Conservation (phyloP, 2,329 filamentous ascomycete species). For the Phialophora expanda region DNA sequence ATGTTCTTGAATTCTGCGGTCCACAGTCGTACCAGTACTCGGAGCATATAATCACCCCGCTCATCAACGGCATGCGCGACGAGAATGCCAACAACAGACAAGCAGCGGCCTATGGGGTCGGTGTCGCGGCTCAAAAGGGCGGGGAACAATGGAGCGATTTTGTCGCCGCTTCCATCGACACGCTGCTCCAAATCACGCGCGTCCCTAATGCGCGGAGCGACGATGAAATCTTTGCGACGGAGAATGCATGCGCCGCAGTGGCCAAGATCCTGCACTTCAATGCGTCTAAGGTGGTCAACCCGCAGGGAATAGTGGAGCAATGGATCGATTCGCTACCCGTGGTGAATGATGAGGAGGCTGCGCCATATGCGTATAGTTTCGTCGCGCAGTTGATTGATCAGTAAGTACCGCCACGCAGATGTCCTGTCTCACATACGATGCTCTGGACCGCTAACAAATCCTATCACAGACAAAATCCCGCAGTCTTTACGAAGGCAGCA, state of each 20-base stretch:
- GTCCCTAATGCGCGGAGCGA: slow-evolving; percentile 82
- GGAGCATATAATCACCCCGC: slow-evolving; percentile 81
- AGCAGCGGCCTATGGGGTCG: slow-evolving; percentile 93
- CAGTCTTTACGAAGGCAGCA: slow-evolving; percentile 71
- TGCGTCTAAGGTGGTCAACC: slow-evolving; percentile 73
- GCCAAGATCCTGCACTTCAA: slow-evolving; percentile 97
- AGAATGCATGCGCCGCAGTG: slow-evolving; percentile 95
- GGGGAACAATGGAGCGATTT: slow-evolving; percentile 88
- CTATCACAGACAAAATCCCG: slow-evolving; percentile 76
- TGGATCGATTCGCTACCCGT: slow-evolving; percentile 94
- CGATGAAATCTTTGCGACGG: slow-evolving; percentile 94
- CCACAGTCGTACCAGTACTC: slow-evolving; percentile 85
- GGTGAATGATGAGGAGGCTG: slow-evolving; percentile 94
- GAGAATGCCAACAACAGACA: slow-evolving; percentile 88
- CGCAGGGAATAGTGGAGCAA: slow-evolving; percentile 75
- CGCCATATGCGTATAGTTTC: slow-evolving; percentile 93
- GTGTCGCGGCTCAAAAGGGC: slow-evolving; percentile 91
- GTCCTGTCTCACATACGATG: not conserved
- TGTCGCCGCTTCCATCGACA: slow-evolving; percentile 76
- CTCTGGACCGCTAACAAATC: not conserved
- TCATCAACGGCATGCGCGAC: slow-evolving; percentile 85
- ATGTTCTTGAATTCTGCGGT: slow-evolving; percentile 96
- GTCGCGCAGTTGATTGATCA: slow-evolving; percentile 89
- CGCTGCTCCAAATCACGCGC: slow-evolving; percentile 82
- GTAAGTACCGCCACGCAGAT: slow-evolving; percentile 66